phyloP scores from a whole-genome alignment of 306 rosid species.

The Citrullus mucosospermus region DNA sequence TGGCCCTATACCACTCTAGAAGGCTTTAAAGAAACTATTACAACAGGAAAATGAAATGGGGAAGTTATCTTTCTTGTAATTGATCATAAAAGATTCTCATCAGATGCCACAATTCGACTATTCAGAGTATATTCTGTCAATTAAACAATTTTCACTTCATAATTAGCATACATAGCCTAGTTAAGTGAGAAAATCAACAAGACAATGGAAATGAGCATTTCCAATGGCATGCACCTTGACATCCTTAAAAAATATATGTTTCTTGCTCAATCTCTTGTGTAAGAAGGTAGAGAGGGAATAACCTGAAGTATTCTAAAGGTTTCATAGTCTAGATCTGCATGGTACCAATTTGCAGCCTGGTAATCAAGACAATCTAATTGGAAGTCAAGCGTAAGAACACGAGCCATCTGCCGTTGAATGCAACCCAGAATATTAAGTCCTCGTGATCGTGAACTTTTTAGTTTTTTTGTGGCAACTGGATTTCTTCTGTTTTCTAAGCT shows the following conservation, averaged over 20 bases:
- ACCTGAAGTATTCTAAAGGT: conserved; percentile 85
- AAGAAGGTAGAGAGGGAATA: background rate
- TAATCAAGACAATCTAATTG: conserved; percentile 81
- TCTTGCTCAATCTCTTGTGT: background rate
- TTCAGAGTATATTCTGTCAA: background rate
- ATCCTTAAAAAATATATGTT: background rate
- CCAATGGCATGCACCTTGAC: background rate
- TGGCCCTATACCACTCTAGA: too few species aligned
- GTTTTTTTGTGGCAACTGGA: conserved; percentile 28
- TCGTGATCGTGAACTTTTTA: conserved; percentile 36
- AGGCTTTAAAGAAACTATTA: too few species aligned
- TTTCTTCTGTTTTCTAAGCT: conserved; percentile 55
- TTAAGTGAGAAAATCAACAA: background rate
- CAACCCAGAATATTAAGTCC: conserved; percentile 75
- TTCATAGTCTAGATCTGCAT: conserved; percentile 95
- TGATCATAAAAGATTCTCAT: too few species aligned
- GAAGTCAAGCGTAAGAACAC: conserved; percentile 62
- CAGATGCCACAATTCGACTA: background rate
- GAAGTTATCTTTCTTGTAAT: too few species aligned
- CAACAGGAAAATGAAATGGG: too few species aligned
- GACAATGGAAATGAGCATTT: background rate
- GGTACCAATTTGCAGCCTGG: conserved; percentile 65
- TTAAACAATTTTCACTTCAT: background rate
- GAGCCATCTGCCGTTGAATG: conserved; percentile 95
- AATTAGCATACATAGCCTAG: background rate